Conservation (phyloP, 2,329 filamentous ascomycete genomes). For the Fusarium sulawesiense region DNA sequence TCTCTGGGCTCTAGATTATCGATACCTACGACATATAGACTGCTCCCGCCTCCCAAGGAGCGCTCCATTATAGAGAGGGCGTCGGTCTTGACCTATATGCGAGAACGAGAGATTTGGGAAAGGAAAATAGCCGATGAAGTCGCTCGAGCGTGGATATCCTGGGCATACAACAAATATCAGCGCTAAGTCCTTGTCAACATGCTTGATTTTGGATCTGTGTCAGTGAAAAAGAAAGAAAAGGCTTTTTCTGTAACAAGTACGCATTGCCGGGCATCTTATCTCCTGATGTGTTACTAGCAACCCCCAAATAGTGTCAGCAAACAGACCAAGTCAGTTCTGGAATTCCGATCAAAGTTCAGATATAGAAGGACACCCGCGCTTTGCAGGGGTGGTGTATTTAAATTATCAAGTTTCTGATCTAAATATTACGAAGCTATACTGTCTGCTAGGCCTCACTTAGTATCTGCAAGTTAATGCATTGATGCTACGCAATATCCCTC, state of each 20-base stretch:
- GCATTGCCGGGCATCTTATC: too few species aligned
- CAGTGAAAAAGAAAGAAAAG: not conserved
- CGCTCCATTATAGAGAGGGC: not conserved
- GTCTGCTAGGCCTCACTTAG: not conserved
- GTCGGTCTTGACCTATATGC: not conserved
- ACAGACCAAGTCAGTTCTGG: accelerated
- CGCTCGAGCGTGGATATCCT: not conserved
- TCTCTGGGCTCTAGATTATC: not conserved
- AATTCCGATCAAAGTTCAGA: accelerated
- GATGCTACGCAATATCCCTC: constrained; percentile 11
- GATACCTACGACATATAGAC: not conserved
- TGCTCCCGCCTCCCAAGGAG: not conserved
- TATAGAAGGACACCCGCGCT: accelerated
- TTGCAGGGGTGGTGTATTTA: not conserved
- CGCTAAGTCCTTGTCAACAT: not conserved
- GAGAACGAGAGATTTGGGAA: not conserved
- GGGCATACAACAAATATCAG: not conserved
- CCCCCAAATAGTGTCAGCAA: not conserved
- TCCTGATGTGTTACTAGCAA: too few species aligned
- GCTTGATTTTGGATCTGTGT: accelerated
- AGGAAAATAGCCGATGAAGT: not conserved
- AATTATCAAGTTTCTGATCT: not conserved
- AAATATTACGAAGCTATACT: not conserved
- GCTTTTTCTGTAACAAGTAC: too few species aligned
- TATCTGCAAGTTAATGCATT: not conserved